These are phyloP conservation scores for Fusarium compactum DNA, from an alignment of 2,329 filamentous ascomycete species.

Conservation along the genomic window DNA sequence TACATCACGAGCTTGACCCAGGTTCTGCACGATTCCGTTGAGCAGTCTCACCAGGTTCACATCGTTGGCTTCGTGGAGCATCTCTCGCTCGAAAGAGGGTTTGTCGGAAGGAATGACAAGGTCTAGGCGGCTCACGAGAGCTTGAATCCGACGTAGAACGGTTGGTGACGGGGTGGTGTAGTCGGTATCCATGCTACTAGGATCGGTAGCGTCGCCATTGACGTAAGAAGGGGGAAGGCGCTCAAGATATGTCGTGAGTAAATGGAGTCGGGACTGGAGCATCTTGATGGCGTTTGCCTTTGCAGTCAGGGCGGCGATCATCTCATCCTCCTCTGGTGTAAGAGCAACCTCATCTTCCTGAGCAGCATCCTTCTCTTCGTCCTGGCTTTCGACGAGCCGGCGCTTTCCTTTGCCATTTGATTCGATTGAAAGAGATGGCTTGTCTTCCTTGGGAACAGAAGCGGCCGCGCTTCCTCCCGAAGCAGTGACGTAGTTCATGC, in stretches of 20 bases:
- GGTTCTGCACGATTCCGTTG: constrained; percentile 78
- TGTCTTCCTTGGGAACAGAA: constrained; percentile 63
- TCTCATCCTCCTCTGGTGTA: constrained; percentile 71
- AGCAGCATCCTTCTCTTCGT: constrained; percentile 45
- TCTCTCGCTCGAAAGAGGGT: constrained; percentile 75
- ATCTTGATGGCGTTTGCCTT: constrained; percentile 96
- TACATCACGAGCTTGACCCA: constrained; percentile 77
- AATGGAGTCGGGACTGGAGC: constrained; percentile 80
- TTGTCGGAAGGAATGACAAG: constrained; percentile 80
- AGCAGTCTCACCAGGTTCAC: constrained; percentile 83
- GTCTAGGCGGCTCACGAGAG: constrained; percentile 84
- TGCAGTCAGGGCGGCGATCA: constrained; percentile 77
- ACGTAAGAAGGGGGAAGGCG: constrained; percentile 75
- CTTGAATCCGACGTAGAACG: constrained; percentile 88
- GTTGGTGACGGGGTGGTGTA: constrained; percentile 69
- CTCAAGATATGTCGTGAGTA: constrained; percentile 82
- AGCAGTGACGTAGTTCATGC: constrained; percentile 90
- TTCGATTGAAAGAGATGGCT: constrained; percentile 58
- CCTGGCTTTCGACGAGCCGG: constrained; percentile 52
- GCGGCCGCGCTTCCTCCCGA: constrained; percentile 82
- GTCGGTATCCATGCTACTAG: constrained; percentile 52
- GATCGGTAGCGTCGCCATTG: constrained; percentile 60
- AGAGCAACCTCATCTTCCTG: constrained; percentile 59
- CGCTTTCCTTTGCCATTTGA: constrained; percentile 67
- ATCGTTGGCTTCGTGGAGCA: constrained; percentile 84